phyloP scores from a whole-genome alignment of 345 rosid genomes.

The Hypericum perforatum region DNA sequence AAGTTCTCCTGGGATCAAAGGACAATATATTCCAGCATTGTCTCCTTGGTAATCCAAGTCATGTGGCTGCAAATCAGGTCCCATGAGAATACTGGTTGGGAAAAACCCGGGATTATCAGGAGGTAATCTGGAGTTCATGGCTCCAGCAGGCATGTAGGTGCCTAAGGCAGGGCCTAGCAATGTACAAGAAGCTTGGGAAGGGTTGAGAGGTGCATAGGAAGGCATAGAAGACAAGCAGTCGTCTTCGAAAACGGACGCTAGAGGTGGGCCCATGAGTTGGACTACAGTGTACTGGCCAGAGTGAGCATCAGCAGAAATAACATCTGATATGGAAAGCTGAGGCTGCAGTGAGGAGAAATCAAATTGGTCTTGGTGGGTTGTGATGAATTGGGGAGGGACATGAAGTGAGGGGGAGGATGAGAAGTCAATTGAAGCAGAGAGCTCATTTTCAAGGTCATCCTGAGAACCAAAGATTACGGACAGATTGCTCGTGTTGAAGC shows the following conservation, averaged over 20 bases:
- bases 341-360: slow-evolving; percentile 42
- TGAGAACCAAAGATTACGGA: slow-evolving; percentile 44
- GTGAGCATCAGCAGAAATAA: slow-evolving; percentile 21
- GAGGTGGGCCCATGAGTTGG: slow-evolving; percentile 26
- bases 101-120: slow-evolving; percentile 38
- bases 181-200: slow-evolving; percentile 46
- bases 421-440: slow-evolving; percentile 74
- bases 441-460: slow-evolving; percentile 64
- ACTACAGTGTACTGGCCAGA: slow-evolving; percentile 17
- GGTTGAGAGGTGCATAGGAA: slow-evolving; percentile 45
- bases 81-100: slow-evolving; percentile 27
- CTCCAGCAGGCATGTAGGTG: slow-evolving; percentile 29
- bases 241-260: slow-evolving; percentile 50
- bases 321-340: slow-evolving; percentile 23
- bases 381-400: slow-evolving; percentile 29
- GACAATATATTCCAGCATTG: slow-evolving; percentile 48
- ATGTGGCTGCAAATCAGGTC: slow-evolving; percentile 38
- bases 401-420: slow-evolving; percentile 52
- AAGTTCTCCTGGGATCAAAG: slow-evolving; percentile 43
- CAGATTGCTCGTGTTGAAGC: slow-evolving; percentile 25
- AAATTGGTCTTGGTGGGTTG: slow-evolving; percentile 41
- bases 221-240: slow-evolving; percentile 71
- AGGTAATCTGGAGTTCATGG: slow-evolving; percentile 31
- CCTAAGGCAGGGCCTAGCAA: slow-evolving; percentile 30
- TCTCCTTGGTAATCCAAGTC: slow-evolving; percentile 56